phyloP scores from a whole-genome alignment of 768 basidiomycete species.

The Lenzites betulinus region DNA sequence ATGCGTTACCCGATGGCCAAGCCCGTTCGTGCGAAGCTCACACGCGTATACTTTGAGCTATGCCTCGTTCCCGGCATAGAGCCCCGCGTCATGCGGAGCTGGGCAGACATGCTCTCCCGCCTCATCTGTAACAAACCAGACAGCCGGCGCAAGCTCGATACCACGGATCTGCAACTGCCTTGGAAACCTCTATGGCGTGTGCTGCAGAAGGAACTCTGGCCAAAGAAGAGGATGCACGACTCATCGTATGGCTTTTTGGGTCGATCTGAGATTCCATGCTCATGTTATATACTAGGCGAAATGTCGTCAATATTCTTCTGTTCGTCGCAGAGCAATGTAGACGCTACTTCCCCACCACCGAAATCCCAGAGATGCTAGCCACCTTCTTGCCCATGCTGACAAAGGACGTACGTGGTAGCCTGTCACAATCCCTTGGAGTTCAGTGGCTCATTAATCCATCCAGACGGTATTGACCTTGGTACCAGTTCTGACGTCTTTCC shows the following conservation, averaged over 20 bases:
- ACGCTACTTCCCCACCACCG: slow-evolving; percentile 64
- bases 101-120: slow-evolving; percentile 79
- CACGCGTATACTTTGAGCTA: slow-evolving; percentile 78
- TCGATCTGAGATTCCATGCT: background rate
- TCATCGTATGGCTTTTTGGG: slow-evolving; percentile 46
- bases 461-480: slow-evolving; percentile 72
- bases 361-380: slow-evolving; percentile 71
- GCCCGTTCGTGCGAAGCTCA: slow-evolving; percentile 69
- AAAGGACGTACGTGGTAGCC: slow-evolving; percentile 54
- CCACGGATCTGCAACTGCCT: slow-evolving; percentile 63
- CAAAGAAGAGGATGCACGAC: slow-evolving; percentile 63
- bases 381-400: slow-evolving; percentile 73
- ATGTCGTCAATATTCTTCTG: slow-evolving; percentile 69
- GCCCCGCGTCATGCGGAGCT: slow-evolving; percentile 65
- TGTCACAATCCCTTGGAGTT: background rate
- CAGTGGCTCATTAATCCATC: background rate
- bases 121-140: slow-evolving; percentile 69
- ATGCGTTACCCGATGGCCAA: slow-evolving; percentile 80
- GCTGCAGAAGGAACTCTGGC: slow-evolving; percentile 74
- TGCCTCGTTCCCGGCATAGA: slow-evolving; percentile 77
- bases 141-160: slow-evolving; percentile 64
- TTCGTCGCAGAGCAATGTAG: slow-evolving; percentile 74
- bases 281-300: slow-evolving; percentile 43
- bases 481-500: slow-evolving; percentile 75
- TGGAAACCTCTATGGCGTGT: slow-evolving; percentile 80